phyloP scores from a whole-genome alignment of 257 asterid genomes.

The Rehmannia glutinosa region DNA sequence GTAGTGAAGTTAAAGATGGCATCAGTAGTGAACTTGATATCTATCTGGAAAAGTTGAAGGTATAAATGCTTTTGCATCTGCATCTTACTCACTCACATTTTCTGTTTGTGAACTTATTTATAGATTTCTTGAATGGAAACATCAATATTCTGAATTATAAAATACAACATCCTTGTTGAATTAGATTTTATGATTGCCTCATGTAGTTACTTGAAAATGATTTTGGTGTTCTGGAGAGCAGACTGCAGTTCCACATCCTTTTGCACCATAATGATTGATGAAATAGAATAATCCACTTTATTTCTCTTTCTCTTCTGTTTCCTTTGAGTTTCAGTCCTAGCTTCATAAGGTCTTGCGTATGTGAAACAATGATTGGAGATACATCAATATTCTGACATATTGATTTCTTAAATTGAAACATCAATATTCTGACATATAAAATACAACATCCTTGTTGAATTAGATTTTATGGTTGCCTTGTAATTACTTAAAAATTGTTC shows the following conservation, averaged over 20 bases:
- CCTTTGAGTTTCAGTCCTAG: no score
- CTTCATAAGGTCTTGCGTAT: no score
- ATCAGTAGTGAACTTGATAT: slow-evolving; percentile 57
- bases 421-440: background rate
- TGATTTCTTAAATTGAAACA: slow-evolving; percentile 2
- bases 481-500: background rate
- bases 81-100: slow-evolving; percentile 4
- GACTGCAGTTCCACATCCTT: no score
- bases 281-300: no score
- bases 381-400: no score
- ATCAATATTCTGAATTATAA: background rate
- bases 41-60: slow-evolving; percentile 77
- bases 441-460: background rate
- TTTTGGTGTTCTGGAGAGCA: slow-evolving; percentile 5
- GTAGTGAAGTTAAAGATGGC: slow-evolving; percentile 44
- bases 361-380: no score
- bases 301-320: no score
- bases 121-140: slow-evolving; percentile 5
- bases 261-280: no score
- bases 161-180: background rate
- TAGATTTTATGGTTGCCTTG: slow-evolving; percentile 6
- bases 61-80: slow-evolving; percentile 23
- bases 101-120: slow-evolving; percentile 4
- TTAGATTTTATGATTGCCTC: slow-evolving; percentile 4
- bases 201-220: background rate